These are phyloP conservation scores for Umbelopsis sp. DNA, from an alignment of 371 early-diverging fungal species.

Conservation along the genomic window DNA sequence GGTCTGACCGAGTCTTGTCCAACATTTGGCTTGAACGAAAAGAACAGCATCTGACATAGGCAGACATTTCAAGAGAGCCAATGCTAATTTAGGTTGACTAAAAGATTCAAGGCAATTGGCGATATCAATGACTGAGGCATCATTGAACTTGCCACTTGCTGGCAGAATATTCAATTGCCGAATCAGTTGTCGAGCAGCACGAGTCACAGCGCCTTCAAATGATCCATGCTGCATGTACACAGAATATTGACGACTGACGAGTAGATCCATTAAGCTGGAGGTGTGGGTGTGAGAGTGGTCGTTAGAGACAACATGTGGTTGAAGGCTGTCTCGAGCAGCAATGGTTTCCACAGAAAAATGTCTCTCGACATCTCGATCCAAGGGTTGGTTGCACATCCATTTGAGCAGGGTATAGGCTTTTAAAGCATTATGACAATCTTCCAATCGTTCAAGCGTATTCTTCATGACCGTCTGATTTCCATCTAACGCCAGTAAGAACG, in stretches of 20 bases:
- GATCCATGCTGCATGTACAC: neutral
- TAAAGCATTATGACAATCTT: neutral
- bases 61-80: neutral
- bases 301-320: neutral
- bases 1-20: neutral
- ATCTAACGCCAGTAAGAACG: neutral
- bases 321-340: neutral
- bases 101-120: neutral
- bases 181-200: neutral
- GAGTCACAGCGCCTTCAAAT: neutral
- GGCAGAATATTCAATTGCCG: neutral
- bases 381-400: neutral
- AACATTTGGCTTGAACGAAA: constrained; percentile 12
- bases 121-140: neutral
- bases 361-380: neutral
- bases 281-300: neutral
- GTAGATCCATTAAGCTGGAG: neutral
- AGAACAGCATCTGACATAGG: neutral
- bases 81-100: neutral
- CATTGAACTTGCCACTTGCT: neutral
- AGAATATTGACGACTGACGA: neutral
- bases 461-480: constrained; percentile 7
- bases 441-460: neutral
- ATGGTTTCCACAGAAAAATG: neutral
- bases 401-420: constrained; percentile 2